Evolutionary conservation across 2,329 filamentous ascomycete genomes (phyloP).

Genomic region (Gyromitra esculenta): DNA sequence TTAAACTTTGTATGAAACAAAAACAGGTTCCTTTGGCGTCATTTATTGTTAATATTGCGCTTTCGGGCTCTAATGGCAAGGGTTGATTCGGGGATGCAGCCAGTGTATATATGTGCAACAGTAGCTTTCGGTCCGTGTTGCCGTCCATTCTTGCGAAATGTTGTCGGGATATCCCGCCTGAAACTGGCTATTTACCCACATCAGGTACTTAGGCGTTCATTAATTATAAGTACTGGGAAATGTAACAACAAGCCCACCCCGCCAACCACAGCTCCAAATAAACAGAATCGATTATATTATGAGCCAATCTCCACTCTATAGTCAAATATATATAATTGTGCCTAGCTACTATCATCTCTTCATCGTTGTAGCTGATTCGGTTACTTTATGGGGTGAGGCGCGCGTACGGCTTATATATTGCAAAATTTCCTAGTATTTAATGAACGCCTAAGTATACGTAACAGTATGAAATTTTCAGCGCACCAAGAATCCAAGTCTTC

Average conservation of each 20-base stretch:
- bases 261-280: too few relatives aligned
- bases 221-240: too few relatives aligned
- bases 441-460: neutral
- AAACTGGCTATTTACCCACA: slow-evolving; percentile 5
- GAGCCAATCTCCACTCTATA: too few relatives aligned
- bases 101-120: neutral
- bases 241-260: too few relatives aligned
- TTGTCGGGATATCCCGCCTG: slow-evolving; percentile 7
- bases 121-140: slow-evolving; percentile 10
- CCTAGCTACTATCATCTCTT: too few relatives aligned
- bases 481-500: neutral
- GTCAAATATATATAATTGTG: too few relatives aligned
- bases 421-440: too few relatives aligned
- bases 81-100: neutral
- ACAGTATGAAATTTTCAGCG: neutral
- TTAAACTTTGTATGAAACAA: neutral
- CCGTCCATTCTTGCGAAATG: slow-evolving; percentile 1
- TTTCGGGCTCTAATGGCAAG: neutral
- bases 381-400: too few relatives aligned
- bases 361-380: too few relatives aligned
- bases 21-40: neutral
- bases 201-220: neutral
- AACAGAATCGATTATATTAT: too few relatives aligned
- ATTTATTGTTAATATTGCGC: neutral
- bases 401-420: too few relatives aligned